Evolutionary conservation across 1,284 basidiomycete genomes (phyloP).

Genomic region (Pisolithus thermaeus): DNA sequence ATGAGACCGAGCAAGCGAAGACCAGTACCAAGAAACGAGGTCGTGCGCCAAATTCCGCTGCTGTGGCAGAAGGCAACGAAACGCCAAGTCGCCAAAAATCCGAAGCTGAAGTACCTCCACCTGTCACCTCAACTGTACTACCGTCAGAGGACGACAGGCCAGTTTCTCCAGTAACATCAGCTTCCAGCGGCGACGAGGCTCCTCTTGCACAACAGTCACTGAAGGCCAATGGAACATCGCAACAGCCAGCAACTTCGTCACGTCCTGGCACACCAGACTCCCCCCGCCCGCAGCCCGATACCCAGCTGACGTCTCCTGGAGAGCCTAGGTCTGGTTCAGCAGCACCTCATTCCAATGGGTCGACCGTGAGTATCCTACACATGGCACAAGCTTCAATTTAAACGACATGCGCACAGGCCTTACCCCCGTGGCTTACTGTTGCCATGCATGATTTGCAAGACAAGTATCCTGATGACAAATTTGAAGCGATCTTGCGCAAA

Average conservation of each 20-base stretch:
- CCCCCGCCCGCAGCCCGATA: constrained; percentile 12
- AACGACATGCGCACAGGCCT: constrained; percentile 33
- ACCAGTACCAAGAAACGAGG: constrained; percentile 49
- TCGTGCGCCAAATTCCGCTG: constrained; percentile 41
- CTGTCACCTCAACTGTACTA: constrained; percentile 26
- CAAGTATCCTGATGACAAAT: constrained; percentile 78
- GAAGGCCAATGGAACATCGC: constrained; percentile 46
- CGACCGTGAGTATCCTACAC: constrained; percentile 22
- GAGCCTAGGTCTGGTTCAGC: constrained; percentile 10
- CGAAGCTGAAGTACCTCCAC: constrained; percentile 36
- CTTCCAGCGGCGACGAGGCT: constrained; percentile 63
- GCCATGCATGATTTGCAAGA: constrained; percentile 63
- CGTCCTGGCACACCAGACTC: constrained; percentile 26
- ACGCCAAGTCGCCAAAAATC: constrained; percentile 45
- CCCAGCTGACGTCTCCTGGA: constrained; percentile 12
- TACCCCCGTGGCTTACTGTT: constrained; percentile 66
- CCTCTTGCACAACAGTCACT: constrained; percentile 54
- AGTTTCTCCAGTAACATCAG: constrained; percentile 60
- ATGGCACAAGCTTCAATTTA: too few relatives aligned
- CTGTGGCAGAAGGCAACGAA: constrained; percentile 44
- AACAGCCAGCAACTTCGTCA: constrained; percentile 13
- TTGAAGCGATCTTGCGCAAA: constrained; percentile 70
- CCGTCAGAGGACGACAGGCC: constrained; percentile 45
- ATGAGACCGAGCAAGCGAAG: constrained; percentile 50
- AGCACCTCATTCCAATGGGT: constrained; percentile 10